Evolutionary conservation across 2,329 filamentous ascomycete genomes (phyloP).

Genomic region (Ceratocystis smalleyi): DNA sequence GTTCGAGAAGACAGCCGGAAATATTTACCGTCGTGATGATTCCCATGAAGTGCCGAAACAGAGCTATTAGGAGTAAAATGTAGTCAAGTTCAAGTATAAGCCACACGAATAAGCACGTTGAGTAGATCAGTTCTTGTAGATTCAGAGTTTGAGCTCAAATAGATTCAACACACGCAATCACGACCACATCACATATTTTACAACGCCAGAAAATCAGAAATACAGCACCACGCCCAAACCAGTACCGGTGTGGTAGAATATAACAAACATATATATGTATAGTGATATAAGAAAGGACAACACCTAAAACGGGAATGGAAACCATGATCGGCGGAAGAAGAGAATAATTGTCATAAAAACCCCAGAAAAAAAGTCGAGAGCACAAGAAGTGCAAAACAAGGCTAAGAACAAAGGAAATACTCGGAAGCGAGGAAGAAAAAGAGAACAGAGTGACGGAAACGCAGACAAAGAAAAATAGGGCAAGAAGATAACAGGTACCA

Average conservation of each 20-base stretch:
- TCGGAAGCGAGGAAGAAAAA: conserved; percentile 19
- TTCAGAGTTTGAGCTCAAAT: no score
- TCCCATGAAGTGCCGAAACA: background rate
- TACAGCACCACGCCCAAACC: background rate
- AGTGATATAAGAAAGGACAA: conserved; percentile 1
- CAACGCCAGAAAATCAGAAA: background rate
- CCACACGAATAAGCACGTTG: no score
- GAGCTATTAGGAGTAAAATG: no score
- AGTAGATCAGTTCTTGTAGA: no score
- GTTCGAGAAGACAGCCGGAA: background rate
- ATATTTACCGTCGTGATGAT: background rate
- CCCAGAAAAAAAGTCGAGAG: background rate
- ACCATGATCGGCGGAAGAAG: conserved; percentile 1
- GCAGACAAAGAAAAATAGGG: conserved; percentile 14
- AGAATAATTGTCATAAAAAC: conserved; percentile 6
- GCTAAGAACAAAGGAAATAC: conserved; percentile 7
- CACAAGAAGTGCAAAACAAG: conserved; percentile 2
- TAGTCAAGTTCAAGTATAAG: no score
- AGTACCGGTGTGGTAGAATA: background rate
- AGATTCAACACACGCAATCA: background rate
- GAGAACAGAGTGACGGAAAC: conserved; percentile 15
- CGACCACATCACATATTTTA: background rate
- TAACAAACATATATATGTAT: background rate
- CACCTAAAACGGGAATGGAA: background rate
- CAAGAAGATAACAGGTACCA: conserved; percentile 10